Conservation (phyloP, 192 early-diverging fungal species). For the Backusella circina region DNA sequence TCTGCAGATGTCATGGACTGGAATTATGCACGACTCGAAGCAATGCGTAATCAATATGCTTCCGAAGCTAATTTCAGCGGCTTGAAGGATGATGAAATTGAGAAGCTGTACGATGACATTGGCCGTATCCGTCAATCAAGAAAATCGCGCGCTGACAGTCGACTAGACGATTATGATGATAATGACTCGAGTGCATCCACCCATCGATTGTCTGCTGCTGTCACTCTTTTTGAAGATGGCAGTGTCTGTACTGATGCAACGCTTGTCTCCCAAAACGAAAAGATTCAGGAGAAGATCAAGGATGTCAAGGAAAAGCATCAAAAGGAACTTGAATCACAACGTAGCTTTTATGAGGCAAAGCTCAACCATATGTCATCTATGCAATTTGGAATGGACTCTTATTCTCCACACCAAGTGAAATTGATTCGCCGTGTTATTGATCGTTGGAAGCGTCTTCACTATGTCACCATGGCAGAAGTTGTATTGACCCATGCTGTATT, state of each 20-base stretch:
- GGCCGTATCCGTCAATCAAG: constrained; percentile 45
- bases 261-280: constrained; percentile 12
- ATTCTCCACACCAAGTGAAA: constrained; percentile 26
- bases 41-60: constrained; percentile 46
- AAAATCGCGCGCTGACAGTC: constrained; percentile 48
- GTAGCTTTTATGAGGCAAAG: constrained; percentile 52
- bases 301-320: constrained; percentile 49
- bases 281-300: constrained; percentile 40
- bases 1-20: constrained; percentile 62
- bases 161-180: constrained; percentile 22
- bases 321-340: constrained; percentile 42
- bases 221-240: constrained; percentile 20
- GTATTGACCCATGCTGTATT: constrained; percentile 63
- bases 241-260: constrained; percentile 26
- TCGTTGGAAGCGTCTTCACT: constrained; percentile 51
- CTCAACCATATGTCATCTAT: constrained; percentile 36
- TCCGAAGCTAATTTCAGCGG: constrained; percentile 42
- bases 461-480: constrained; percentile 58
- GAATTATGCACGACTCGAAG: constrained; percentile 73
- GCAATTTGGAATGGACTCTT: constrained; percentile 14
- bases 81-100: constrained; percentile 53
- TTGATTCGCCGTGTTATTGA: constrained; percentile 37
- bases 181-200: constrained; percentile 3
- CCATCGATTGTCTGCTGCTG: constrained; percentile 3
- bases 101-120: constrained; percentile 53